Evolutionary conservation across 257 asterid genomes (phyloP).

Genomic region (Solanum peruvianum): DNA sequence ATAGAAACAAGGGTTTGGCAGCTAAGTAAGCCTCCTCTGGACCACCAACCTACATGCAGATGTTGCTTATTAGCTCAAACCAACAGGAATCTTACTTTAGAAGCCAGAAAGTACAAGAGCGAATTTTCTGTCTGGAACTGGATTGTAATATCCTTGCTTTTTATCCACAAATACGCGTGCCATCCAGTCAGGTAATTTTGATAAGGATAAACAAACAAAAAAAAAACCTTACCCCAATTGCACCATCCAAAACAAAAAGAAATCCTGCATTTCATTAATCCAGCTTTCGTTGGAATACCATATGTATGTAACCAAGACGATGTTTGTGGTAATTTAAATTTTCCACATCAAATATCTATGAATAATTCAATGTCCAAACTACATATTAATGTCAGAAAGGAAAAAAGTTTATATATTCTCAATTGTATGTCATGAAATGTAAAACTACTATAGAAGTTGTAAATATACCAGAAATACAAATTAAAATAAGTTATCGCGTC

Average conservation of each 20-base stretch:
- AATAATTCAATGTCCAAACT: background rate
- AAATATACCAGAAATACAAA: background rate
- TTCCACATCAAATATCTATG: background rate
- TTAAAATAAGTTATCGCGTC: background rate
- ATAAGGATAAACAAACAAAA: background rate
- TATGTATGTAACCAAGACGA: background rate
- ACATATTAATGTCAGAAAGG: background rate
- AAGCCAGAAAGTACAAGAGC: background rate
- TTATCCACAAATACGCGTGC: background rate
- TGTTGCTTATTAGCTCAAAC: slow-evolving; percentile 1
- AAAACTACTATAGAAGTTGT: background rate
- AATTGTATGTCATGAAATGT: background rate
- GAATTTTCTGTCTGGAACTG: background rate
- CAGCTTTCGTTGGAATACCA: background rate
- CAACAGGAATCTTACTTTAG: background rate
- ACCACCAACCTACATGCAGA: slow-evolving; percentile 73
- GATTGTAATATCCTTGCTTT: background rate
- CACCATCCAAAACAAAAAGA: background rate
- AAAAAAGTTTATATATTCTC: background rate
- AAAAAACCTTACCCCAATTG: background rate
- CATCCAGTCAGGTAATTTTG: background rate
- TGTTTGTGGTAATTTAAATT: background rate
- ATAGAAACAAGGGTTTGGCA: slow-evolving; percentile 65
- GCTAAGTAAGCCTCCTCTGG: slow-evolving; percentile 58
- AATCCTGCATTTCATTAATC: background rate